Evolutionary conservation across 139 green algal genomes (phyloP).

Genomic region (Chlamydomonas schloesseri): DNA sequence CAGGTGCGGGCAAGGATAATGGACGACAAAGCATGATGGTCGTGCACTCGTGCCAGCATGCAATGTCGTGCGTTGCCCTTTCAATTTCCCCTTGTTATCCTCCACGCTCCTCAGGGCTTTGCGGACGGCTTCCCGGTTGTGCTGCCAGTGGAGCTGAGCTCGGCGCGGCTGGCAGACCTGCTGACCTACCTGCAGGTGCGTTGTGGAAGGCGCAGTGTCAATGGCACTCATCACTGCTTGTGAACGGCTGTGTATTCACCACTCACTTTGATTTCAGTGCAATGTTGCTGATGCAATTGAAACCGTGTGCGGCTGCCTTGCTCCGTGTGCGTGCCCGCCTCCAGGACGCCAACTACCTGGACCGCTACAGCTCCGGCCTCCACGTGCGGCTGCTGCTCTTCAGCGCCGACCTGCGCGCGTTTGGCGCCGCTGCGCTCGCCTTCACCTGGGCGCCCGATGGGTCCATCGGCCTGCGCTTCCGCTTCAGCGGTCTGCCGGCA

Average conservation of each 20-base stretch:
- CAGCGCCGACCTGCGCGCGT: conserved; percentile 37
- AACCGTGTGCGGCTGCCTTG: too few relatives aligned
- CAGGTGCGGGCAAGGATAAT: background rate
- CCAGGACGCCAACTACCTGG: conserved; percentile 58
- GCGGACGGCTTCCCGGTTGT: conserved; percentile 50
- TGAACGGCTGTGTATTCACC: too few relatives aligned
- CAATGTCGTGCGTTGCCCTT: too few relatives aligned
- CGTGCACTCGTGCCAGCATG: too few relatives aligned
- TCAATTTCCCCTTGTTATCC: too few relatives aligned
- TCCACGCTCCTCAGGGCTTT: conserved; percentile 36
- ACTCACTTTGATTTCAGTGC: too few relatives aligned
- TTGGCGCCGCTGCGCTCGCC: conserved; percentile 1
- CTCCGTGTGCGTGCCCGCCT: background rate
- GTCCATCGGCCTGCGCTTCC: background rate
- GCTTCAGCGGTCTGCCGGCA: background rate
- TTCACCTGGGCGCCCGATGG: conserved; percentile 44
- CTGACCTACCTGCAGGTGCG: conserved; percentile 16
- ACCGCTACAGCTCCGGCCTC: conserved; percentile 25
- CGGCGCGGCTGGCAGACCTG: background rate
- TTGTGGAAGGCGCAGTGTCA: too few relatives aligned
- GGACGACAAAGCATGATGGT: too few relatives aligned
- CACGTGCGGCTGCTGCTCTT: conserved; percentile 45
- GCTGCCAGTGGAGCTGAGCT: conserved; percentile 3
- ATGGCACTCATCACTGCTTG: too few relatives aligned
- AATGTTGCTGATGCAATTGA: too few relatives aligned